Conservation (phyloP, 257 asterid species). For the Solanum corneliomulleri region DNA sequence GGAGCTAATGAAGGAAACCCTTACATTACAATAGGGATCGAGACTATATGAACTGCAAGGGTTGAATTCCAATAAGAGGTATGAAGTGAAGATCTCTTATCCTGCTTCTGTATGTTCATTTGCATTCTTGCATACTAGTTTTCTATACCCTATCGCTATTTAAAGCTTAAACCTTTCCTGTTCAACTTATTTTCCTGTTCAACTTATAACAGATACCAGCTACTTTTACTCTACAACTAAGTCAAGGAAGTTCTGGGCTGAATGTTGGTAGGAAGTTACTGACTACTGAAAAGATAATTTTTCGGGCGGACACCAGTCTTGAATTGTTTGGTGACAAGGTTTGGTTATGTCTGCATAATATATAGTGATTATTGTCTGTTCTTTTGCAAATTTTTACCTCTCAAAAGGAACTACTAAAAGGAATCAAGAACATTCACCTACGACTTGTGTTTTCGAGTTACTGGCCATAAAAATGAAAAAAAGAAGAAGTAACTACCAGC, state of each 20-base stretch:
- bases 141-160: not conserved
- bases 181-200: slow-evolving; percentile 4
- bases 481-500: not conserved
- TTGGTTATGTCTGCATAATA: not conserved
- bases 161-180: not conserved
- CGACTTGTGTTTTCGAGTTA: not conserved
- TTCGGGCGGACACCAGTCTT: slow-evolving; percentile 27
- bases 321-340: slow-evolving; percentile 32
- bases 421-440: not conserved
- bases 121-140: not conserved
- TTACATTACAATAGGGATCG: slow-evolving; percentile 43
- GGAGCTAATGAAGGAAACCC: slow-evolving; percentile 47
- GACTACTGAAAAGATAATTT: slow-evolving; percentile 71
- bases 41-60: slow-evolving; percentile 49
- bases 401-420: not conserved
- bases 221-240: slow-evolving; percentile 54
- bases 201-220: slow-evolving; percentile 55
- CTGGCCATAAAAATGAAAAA: not conserved
- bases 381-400: not conserved
- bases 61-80: slow-evolving; percentile 49
- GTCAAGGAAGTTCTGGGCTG: slow-evolving; percentile 29
- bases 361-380: not conserved
- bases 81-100: slow-evolving; percentile 92
- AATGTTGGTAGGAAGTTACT: slow-evolving; percentile 62
- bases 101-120: slow-evolving; percentile 78